Evolutionary conservation across 2,329 filamentous ascomycete species (phyloP).

Genomic region (Talaromyces sp.): DNA sequence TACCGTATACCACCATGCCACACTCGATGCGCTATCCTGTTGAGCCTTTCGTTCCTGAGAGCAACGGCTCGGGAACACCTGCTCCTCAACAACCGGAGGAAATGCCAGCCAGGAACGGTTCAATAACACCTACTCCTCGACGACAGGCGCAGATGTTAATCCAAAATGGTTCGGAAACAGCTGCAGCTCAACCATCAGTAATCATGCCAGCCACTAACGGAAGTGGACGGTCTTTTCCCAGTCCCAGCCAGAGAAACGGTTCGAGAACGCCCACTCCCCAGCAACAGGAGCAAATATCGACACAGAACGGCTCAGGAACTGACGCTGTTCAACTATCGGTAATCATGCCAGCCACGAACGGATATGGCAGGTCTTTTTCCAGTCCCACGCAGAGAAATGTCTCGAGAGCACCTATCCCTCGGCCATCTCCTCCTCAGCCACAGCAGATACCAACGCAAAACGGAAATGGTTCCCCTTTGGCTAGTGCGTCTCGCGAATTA

Average conservation of each 20-base stretch:
- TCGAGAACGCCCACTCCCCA: background rate
- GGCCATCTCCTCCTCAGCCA: background rate
- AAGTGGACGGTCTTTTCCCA: no score
- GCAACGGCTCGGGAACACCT: background rate
- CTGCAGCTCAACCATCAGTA: no score
- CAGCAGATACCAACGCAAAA: background rate
- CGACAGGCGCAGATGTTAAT: background rate
- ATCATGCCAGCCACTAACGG: no score
- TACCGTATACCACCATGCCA: background rate
- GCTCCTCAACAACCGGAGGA: background rate
- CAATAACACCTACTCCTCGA: background rate
- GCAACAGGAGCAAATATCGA: background rate
- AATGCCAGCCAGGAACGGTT: background rate
- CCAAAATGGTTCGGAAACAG: background rate
- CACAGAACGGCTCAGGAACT: background rate
- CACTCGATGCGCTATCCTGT: background rate
- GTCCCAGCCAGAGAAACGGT: no score
- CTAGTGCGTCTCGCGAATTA: background rate
- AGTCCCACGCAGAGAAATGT: background rate
- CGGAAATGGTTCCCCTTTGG: background rate
- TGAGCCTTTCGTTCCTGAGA: background rate
- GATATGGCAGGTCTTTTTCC: background rate
- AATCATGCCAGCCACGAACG: background rate
- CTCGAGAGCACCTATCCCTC: background rate
- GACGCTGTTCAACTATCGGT: background rate